Base-by-base conservation (phyloP, 1,139 yeast genomes). In the Kurtzmaniella quercitrusa region DNA sequence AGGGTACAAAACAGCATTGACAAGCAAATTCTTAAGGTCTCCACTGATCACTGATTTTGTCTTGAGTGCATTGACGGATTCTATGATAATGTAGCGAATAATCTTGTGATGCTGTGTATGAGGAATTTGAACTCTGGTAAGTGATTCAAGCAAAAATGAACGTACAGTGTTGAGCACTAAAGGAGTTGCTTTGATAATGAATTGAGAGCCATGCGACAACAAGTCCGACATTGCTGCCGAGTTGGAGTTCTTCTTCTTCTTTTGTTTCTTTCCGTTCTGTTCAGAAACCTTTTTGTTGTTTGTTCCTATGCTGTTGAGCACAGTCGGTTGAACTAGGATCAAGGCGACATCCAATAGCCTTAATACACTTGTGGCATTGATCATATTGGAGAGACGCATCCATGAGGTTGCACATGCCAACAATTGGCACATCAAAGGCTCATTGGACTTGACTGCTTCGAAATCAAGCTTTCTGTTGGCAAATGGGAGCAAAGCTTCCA, bases 141-240 rank as follows among this genome's bases (percentile, higher is more conserved):
- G 60, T 4, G 83, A 63, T 1, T 67, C 56, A 23, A 63, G 63
- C 47, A 85, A 70, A 54, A 87, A 85, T 1, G 51, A 46, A 46
- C 80, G 68, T 2, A 83, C 70, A 0, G 62, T 54, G 4, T 51
- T 46, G 14, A 70, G 51, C 10, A 81, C 74, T 1, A 48, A 33
- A 0, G 48, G 39, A 1, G 81, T 66, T 5, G 81, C 71, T 2
- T 68, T 59, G 10, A 65, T 58, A 14, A 62, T 57, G 52, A 87
- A 86, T 41, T 80, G 65, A 41, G 77, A 80, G 29, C 85, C 75
- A 57, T 85, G 87, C 1, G 93, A 81, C 40, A 85, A 70, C 37
- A 85, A 64, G 64, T 88, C 96, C 3, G 94, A 78, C 51, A 85
- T 63, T 3, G 84, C 77, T 23, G 73, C 72, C 0, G 75, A 54